A percentile compares a stretch with the other conserved stretches of the same genome.
phyloP scores from a whole-genome alignment of 208 protist species.

The Trypanosoma cruzi region DNA sequence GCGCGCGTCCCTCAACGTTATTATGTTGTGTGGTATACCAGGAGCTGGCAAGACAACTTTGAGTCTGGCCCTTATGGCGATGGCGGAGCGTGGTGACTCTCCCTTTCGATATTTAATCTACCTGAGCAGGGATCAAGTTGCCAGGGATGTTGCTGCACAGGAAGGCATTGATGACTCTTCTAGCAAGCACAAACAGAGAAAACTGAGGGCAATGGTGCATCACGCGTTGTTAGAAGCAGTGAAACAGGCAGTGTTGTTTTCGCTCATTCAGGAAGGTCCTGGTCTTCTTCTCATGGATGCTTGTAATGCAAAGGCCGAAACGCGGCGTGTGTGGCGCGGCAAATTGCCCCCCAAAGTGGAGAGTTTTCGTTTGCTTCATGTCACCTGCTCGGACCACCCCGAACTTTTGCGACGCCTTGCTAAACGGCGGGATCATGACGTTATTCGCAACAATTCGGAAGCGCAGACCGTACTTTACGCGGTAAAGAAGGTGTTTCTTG shows the following conservation, averaged over 20 bases:
- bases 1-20: slow-evolving; percentile 43
- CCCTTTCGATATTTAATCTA: slow-evolving; percentile 46
- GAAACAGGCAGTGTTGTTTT: slow-evolving; percentile 26
- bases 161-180: slow-evolving; percentile 37
- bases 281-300: slow-evolving; percentile 77
- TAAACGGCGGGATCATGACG: slow-evolving; percentile 40
- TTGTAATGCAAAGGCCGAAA: slow-evolving; percentile 55
- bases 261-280: slow-evolving; percentile 39
- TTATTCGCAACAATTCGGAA: slow-evolving; percentile 42
- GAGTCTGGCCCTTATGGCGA: slow-evolving; percentile 18
- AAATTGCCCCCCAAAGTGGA: slow-evolving; percentile 15
- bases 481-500: slow-evolving; percentile 55
- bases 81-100: slow-evolving; percentile 18
- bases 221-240: slow-evolving; percentile 9
- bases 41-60: slow-evolving; percentile 73
- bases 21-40: slow-evolving; percentile 74
- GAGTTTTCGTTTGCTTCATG: slow-evolving; percentile 44
- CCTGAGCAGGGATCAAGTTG: slow-evolving; percentile 63
- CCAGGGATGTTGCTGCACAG: slow-evolving; percentile 29
- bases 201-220: slow-evolving; percentile 28
- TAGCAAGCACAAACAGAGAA: slow-evolving; percentile 81
- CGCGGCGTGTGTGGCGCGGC: slow-evolving; percentile 24
- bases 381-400: slow-evolving; percentile 48
- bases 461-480: slow-evolving; percentile 72
- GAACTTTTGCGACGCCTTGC: slow-evolving; percentile 39